Percentiles rank a stretch among this genome's conserved stretches.
phyloP scores from a whole-genome alignment of 2,329 filamentous ascomycete species.

The Trichophyton schoenleinii region DNA sequence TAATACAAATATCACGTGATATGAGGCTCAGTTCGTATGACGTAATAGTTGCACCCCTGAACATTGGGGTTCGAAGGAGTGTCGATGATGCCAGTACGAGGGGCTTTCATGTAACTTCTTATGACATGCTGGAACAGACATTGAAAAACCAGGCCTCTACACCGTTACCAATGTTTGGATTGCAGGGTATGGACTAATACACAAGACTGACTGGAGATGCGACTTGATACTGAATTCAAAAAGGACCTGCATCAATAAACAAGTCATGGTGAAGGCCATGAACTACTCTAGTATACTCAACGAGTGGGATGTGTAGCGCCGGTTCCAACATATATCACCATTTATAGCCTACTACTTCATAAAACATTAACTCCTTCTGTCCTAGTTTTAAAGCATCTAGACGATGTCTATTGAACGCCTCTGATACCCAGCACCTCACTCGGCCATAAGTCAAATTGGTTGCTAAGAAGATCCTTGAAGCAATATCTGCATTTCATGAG shows the following conservation, averaged over 20 bases:
- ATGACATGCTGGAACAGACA: not conserved
- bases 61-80: too few species aligned
- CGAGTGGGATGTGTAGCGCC: constrained; percentile 13
- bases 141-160: constrained; percentile 4
- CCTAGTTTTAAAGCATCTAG: constrained; percentile 15
- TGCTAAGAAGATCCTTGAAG: constrained; percentile 12
- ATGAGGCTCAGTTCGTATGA: too few species aligned
- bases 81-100: too few species aligned
- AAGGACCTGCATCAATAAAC: constrained; percentile 11
- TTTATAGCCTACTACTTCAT: constrained; percentile 16
- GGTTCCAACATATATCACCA: constrained; percentile 14
- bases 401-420: constrained; percentile 11
- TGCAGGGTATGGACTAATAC: not conserved
- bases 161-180: not conserved
- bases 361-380: constrained; percentile 12
- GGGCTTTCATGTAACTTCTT: too few species aligned
- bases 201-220: too few species aligned
- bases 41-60: too few species aligned
- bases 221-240: too few species aligned
- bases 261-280: constrained; percentile 15
- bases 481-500: constrained; percentile 12
- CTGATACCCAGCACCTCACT: constrained; percentile 10
- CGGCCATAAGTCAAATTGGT: constrained; percentile 14
- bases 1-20: not conserved
- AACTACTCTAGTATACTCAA: constrained; percentile 18